Conservation (phyloP, 306 rosid genomes). For the Macrotyloma uniflorum region DNA sequence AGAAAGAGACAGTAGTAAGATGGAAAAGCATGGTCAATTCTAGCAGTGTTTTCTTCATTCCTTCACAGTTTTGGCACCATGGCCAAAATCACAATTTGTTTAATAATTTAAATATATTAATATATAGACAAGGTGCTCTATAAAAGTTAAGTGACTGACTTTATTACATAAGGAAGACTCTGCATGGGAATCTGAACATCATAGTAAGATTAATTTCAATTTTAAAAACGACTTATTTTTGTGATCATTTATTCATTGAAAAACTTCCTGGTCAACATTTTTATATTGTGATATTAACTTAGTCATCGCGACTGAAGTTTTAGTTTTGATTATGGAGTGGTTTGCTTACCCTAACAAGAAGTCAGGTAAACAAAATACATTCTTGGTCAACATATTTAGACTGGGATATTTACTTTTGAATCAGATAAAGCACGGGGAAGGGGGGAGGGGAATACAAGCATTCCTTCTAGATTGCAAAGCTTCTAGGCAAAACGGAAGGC, state of each 20-base stretch:
- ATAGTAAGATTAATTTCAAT: neutral
- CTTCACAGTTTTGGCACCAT: neutral
- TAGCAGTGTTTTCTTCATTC: conserved; percentile 18
- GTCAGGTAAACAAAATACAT: neutral
- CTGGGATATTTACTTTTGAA: neutral
- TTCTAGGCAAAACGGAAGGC: neutral
- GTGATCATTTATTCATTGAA: no score
- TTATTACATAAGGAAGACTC: neutral
- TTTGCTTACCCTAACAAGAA: neutral
- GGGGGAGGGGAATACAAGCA: neutral
- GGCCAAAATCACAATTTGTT: no score
- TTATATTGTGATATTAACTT: no score
- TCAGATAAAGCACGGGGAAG: neutral
- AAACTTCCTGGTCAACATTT: no score
- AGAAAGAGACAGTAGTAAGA: neutral
- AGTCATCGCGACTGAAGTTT: neutral
- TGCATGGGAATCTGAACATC: neutral
- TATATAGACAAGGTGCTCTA: neutral
- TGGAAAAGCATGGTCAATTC: neutral
- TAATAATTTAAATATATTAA: neutral
- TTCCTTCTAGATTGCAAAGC: neutral
- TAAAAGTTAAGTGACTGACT: neutral
- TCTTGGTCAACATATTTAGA: neutral
- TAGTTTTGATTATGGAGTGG: neutral
- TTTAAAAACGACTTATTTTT: no score